These are phyloP conservation scores for Xylona heveae DNA, from an alignment of 495 filamentous ascomycete species.

Conservation along the genomic window DNA sequence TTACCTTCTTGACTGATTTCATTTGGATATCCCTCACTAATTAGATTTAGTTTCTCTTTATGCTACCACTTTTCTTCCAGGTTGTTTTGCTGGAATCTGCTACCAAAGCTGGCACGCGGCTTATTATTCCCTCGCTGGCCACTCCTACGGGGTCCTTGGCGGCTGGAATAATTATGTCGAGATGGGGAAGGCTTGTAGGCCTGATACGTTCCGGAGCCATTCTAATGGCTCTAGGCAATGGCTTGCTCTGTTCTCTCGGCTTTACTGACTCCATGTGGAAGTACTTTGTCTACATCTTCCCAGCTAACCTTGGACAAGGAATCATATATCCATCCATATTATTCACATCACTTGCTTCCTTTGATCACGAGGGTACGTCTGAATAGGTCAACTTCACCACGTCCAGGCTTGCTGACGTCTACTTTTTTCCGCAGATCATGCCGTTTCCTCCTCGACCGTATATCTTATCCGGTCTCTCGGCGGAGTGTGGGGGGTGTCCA, in stretches of 20 bases:
- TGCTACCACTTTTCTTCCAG: slow-evolving; percentile 41
- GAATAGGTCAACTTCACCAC: no score
- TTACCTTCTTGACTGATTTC: not conserved
- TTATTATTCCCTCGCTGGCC: slow-evolving; percentile 38
- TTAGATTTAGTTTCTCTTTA: slow-evolving; percentile 39
- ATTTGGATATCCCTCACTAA: slow-evolving; percentile 1
- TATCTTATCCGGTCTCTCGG: slow-evolving; percentile 43
- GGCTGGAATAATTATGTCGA: slow-evolving; percentile 41
- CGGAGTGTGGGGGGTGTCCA: slow-evolving; percentile 40
- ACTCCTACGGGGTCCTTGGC: slow-evolving; percentile 38
- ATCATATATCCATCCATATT: slow-evolving; percentile 41
- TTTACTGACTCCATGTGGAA: slow-evolving; percentile 41
- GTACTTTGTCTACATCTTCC: slow-evolving; percentile 39
- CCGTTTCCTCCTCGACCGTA: slow-evolving; percentile 39
- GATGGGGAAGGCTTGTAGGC: slow-evolving; percentile 33
- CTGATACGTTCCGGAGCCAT: slow-evolving; percentile 31
- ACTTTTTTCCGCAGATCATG: slow-evolving; percentile 27
- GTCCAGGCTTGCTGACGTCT: slow-evolving; percentile 3
- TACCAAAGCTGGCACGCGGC: slow-evolving; percentile 32
- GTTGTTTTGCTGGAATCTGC: slow-evolving; percentile 38
- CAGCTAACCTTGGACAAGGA: slow-evolving; percentile 40
- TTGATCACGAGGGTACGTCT: slow-evolving; percentile 34
- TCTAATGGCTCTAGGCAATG: slow-evolving; percentile 38
- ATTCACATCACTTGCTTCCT: slow-evolving; percentile 40
- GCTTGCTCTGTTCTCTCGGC: slow-evolving; percentile 27